Evolutionary conservation across 495 filamentous ascomycete species (phyloP).

Genomic region (Trichoderma orchidacearum): DNA sequence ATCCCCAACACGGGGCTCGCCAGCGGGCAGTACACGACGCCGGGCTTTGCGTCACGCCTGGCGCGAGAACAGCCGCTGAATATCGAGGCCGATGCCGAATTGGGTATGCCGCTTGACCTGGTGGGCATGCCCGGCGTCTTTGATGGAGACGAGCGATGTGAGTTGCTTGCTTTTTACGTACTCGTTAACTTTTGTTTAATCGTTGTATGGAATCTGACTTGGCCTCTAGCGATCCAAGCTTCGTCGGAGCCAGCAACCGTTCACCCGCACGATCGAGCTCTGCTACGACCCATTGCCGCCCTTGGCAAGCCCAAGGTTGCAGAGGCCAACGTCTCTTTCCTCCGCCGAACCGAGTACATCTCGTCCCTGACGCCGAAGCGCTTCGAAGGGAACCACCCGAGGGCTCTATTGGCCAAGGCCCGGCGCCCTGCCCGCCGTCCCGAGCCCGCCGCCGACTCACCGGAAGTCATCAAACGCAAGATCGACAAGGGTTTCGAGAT

Average conservation of each 20-base stretch:
- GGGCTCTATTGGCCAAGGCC: slow-evolving; percentile 13
- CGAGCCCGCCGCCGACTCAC: slow-evolving; percentile 52
- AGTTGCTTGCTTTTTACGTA: slow-evolving; percentile 17
- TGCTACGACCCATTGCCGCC: slow-evolving; percentile 65
- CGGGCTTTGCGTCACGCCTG: slow-evolving; percentile 74
- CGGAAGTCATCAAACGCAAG: slow-evolving; percentile 65
- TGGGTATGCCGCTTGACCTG: slow-evolving; percentile 93
- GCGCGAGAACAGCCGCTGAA: slow-evolving; percentile 86
- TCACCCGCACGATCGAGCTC: slow-evolving; percentile 68
- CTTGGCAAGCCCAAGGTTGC: slow-evolving; percentile 60
- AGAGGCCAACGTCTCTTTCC: slow-evolving; percentile 71
- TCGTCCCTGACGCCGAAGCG: slow-evolving; percentile 39
- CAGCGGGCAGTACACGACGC: slow-evolving; percentile 68
- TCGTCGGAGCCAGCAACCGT: slow-evolving; percentile 51
- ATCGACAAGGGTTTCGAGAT: slow-evolving; percentile 78
- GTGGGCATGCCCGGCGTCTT: slow-evolving; percentile 91
- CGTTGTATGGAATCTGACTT: slow-evolving; percentile 1
- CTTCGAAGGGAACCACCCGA: slow-evolving; percentile 16
- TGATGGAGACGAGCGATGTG: slow-evolving; percentile 90
- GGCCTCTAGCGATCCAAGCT: slow-evolving; percentile 60
- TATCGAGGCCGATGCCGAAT: slow-evolving; percentile 92
- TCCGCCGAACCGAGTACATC: slow-evolving; percentile 92
- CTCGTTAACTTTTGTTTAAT: background rate
- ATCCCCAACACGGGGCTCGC: slow-evolving; percentile 85
- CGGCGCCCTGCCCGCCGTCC: slow-evolving; percentile 15